Base-by-base conservation (phyloP, 768 basidiomycete genomes). In the Mycena floridula region DNA sequence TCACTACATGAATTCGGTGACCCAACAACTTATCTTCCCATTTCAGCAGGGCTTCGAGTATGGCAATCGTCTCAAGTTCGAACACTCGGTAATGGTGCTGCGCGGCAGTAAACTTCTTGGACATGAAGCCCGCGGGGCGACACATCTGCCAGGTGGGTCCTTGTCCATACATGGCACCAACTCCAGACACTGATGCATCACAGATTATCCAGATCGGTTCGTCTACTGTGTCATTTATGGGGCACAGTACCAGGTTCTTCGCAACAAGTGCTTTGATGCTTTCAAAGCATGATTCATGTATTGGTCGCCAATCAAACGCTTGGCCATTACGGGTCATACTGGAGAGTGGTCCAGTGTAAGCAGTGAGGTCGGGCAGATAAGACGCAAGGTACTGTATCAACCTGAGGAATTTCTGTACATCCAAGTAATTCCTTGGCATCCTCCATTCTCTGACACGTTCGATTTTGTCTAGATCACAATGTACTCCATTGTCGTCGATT, bases 401-500 rank as follows among this genome's bases (percentile, higher is more conserved):
- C n/a, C n/a, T n/a, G n/a, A n/a, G n/a, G n/a, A n/a, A n/a, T n/a
- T n/a, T n/a, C n/a, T n/a, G n/a, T n/a, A n/a, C n/a, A n/a, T n/a
- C 56, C 13, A 25, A 37, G 35, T 44, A 49, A n/a, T 25, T 23
- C 2, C 45, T 18, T 1, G 45, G 49, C 4, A 24, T 42, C 1
- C 43, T 7, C 45, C 49, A 45, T n/a, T 45, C 37, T 5, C 43
- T 23, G 5, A n/a, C n/a, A n/a, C n/a, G n/a, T n/a, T n/a, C n/a
- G n/a, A n/a, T n/a, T n/a, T n/a, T n/a, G n/a, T n/a, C 57, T 0
- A 46, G n/a, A n/a, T n/a, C n/a, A n/a, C n/a, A n/a, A n/a, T n/a
- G n/a, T n/a, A n/a, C n/a, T n/a, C n/a, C n/a, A 0, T 50, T 11
- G n/a, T 61, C 51, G 44, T 65, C 59, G 3, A 68, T 59, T 0